Evolutionary conservation across 768 basidiomycete genomes (phyloP), one percentile per base, ranked within the genome.

Genomic region (Termitomyces sp.): DNA sequence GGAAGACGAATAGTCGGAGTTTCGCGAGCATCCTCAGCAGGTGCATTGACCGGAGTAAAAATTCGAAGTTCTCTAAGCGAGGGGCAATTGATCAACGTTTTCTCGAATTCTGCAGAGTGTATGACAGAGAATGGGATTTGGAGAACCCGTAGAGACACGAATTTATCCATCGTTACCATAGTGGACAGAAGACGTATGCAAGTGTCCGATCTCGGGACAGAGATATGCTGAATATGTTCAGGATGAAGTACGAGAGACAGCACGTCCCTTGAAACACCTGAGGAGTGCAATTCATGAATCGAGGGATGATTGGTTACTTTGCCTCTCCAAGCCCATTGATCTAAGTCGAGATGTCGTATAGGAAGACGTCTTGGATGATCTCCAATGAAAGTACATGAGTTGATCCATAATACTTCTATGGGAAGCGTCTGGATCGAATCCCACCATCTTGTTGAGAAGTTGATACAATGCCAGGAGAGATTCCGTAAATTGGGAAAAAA

Each of bases 311-410:
- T 70, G 4, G 74, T 72, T 47, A 65, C 54, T 20, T 64, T 62
- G 8, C 72, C 74, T 53, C 72, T 68, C 74, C 74, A 75, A 32
- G 72, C 71, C 72, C 72, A 75, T 30, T 75, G 72, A 55, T 75
- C 74, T 22, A 75, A 56, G 56, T 73, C 71, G 16, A 75, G 67
- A 39, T 69, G 64, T 10, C 43, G 47, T 46, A 75, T 56, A 13
- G 46, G 51, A 16, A 70, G 61, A 2, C 63, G 60, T 4, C 58
- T 48, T 13, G 43, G 26, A 14, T 55, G 33, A 1, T 51, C 37
- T 20, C 57, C 58, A 0, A 61, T 62, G 24, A 73, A 60, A 3
- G 66, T 57, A 20, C 68, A 72, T 9, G 72, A 72, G 37, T 75
- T 73, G 3, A 77, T 57, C 71, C 74, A 74, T 24, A 75, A 36